Evolutionary conservation across 2,329 filamentous ascomycete species (phyloP), one percentile per base, ranked within the genome.

Genomic region (Sporothrix phasma): DNA sequence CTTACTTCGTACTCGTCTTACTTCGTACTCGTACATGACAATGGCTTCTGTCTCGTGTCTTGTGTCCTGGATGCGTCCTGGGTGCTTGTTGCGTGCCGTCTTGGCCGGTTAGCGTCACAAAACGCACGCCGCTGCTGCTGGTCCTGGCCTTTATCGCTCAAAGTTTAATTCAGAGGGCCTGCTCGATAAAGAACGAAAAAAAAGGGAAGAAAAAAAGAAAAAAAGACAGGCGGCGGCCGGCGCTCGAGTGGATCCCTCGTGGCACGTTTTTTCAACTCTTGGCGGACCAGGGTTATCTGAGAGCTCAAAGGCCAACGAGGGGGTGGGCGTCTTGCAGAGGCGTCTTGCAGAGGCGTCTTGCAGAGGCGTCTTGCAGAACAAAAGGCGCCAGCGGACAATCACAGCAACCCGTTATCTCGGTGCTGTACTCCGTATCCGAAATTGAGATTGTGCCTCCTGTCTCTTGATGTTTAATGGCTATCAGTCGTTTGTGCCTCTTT

Each of bases 181-280:
- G 1, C 4, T n/a, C n/a, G n/a, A n/a, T n/a, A n/a, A n/a, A n/a
- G n/a, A n/a, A n/a, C n/a, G n/a, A n/a, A n/a, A n/a, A n/a, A n/a
- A n/a, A n/a, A 13, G 15, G 15, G 7, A 10, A 37, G 45, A 58
- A 13, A 37, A 37, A 13, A 10, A 37, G 45, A 58, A 19, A 26
- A 37, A 41, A 15, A 59, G 34, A 43, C 37, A 56, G 51, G 51
- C 37, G 51, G 31, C 19, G 29, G 17, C 7, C 49, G 51, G 51
- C 51, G 31, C n/a, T 39, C 22, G 19, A 39, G 60, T 51, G 46
- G 45, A 10, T 29, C 49, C 24, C 39, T 45, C 51, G 51, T 59
- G 56, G 43, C 58, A 61, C 58, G 58, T 47, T 59, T 58, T 59
- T 59, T 43, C 29, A 37, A 59, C 24, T 59, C 56, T 59, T 59